A percentile compares a stretch with the other conserved stretches of the same genome.
These are phyloP conservation scores for Magnolia sinica DNA, from an alignment of 164 flowering plant species.

Conservation along the genomic window DNA sequence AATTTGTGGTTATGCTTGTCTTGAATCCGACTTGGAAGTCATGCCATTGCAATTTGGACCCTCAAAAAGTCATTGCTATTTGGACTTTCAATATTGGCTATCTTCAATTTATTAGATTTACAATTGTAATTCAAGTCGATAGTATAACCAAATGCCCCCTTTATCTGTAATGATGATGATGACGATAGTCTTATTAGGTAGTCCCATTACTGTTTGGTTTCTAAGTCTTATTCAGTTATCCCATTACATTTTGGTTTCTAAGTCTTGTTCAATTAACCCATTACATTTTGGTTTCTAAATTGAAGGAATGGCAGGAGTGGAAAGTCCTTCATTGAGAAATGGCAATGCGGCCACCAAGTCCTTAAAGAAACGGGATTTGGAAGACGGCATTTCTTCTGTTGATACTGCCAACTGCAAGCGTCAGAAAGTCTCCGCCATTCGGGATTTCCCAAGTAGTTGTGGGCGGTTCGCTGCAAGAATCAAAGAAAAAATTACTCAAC, in stretches of 20 bases:
- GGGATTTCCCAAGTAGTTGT: conserved; percentile 56
- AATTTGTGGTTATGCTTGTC: no score
- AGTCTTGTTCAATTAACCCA: not conserved
- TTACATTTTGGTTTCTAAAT: not conserved
- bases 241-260: not conserved
- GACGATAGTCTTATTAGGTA: no score
- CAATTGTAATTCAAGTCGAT: not conserved
- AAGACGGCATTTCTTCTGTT: not conserved
- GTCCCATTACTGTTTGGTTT: not conserved
- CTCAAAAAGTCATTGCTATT: no score
- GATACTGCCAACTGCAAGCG: conserved; percentile 34
- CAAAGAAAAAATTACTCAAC: not conserved
- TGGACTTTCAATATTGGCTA: not conserved
- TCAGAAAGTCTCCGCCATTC: conserved; percentile 47
- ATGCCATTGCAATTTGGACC: not conserved
- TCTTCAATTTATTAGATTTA: not conserved
- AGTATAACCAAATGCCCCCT: no score
- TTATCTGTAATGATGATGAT: no score
- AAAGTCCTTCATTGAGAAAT: not conserved
- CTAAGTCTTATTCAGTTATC: not conserved
- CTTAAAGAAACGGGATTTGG: not conserved
- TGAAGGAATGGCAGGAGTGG: not conserved
- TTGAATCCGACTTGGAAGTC: not conserved
- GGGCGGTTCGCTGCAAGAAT: conserved; percentile 25
- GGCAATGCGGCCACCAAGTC: not conserved